Evolutionary conservation across 495 filamentous ascomycete species (phyloP).

Genomic region (Aspergillus heteromorphus): DNA sequence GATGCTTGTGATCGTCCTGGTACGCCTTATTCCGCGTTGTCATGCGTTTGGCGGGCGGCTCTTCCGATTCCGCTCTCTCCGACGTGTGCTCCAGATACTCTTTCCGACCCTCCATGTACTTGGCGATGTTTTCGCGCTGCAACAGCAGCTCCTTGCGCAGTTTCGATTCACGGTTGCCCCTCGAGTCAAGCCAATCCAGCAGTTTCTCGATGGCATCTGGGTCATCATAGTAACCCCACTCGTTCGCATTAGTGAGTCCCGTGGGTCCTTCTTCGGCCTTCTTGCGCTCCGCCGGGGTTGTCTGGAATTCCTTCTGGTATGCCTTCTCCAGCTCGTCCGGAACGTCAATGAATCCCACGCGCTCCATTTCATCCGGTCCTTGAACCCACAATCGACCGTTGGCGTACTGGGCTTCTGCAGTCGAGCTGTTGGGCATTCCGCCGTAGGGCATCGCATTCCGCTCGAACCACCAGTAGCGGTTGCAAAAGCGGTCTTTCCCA

Average conservation of each 20-base stretch:
- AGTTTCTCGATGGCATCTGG: slow-evolving; percentile 69
- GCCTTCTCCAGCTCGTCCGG: slow-evolving; percentile 58
- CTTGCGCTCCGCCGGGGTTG: slow-evolving; percentile 81
- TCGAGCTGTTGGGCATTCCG: slow-evolving; percentile 83
- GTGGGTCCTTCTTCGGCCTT: slow-evolving; percentile 79
- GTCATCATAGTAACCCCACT: slow-evolving; percentile 90
- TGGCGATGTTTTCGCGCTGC: slow-evolving; percentile 70
- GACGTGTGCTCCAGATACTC: slow-evolving; percentile 57
- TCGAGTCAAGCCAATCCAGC: slow-evolving; percentile 80
- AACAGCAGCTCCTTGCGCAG: slow-evolving; percentile 76
- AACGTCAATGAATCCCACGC: slow-evolving; percentile 77
- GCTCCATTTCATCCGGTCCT: slow-evolving; percentile 85
- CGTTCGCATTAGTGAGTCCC: slow-evolving; percentile 65
- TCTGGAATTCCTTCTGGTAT: slow-evolving; percentile 60
- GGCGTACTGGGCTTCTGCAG: slow-evolving; percentile 77
- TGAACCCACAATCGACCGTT: slow-evolving; percentile 96
- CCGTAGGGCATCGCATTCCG: slow-evolving; percentile 96
- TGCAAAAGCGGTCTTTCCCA: slow-evolving; percentile 93
- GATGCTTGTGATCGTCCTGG: slow-evolving; percentile 54
- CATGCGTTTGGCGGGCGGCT: slow-evolving; percentile 59
- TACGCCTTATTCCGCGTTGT: slow-evolving; percentile 71
- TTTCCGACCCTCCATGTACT: slow-evolving; percentile 73
- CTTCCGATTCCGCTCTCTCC: slow-evolving; percentile 52
- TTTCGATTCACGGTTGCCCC: slow-evolving; percentile 76
- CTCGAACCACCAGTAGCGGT: slow-evolving; percentile 98